Evolutionary conservation across 2,329 filamentous ascomycete genomes (phyloP), one percentile per base, ranked within the genome.

Genomic region (Metarhizium brunneum): DNA sequence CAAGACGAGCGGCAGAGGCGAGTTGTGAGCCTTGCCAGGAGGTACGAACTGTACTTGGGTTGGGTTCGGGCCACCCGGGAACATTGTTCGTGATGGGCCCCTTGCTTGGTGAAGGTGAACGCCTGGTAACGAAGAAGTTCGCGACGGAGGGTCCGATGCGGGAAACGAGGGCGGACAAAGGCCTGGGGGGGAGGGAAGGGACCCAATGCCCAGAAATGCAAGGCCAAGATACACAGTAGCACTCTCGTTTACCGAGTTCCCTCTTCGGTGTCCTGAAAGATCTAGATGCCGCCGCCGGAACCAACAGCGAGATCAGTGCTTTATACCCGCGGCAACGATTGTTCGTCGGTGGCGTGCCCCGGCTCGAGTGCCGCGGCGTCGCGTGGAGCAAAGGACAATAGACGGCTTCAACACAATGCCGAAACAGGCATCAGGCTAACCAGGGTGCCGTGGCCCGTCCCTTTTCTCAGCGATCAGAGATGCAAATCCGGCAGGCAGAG

Each of bases 1-100:
- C 29, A 68, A 56, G 2, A 68, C 65, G 20, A 68, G 56, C 30
- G 65, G 65, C 47, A 56, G 51, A 13, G 60, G 56, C 5, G 59
- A 48, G 50, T 56, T 60, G 6, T 55, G 54, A n/a, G 48, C 52
- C 50, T 59, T 63, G 53, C 56, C 48, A 29, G 57, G 56, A 4
- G 62, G 62, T 16, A 55, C 53, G 25, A 47, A 38, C 54, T 65
- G 64, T 14, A 64, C 55, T 18, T 62, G 58, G 30, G 57, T 58
- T 42, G 64, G 64, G 54, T 66, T 66, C 18, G 63, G 63, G 45
- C 64, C 63, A 47, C 54, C 61, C 40, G 52, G 45, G 30, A 57
- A 62, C 64, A 65, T 64, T 49, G 36, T 56, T 45, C 38, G 38
- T 16, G 38, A 14, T 40, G 11, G 38, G 38, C 11, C 38, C 38